Percentiles rank a stretch among this genome's conserved stretches.
Evolutionary conservation across 2,329 filamentous ascomycete genomes (phyloP).

Genomic region (Pestalotiopsis sp.): DNA sequence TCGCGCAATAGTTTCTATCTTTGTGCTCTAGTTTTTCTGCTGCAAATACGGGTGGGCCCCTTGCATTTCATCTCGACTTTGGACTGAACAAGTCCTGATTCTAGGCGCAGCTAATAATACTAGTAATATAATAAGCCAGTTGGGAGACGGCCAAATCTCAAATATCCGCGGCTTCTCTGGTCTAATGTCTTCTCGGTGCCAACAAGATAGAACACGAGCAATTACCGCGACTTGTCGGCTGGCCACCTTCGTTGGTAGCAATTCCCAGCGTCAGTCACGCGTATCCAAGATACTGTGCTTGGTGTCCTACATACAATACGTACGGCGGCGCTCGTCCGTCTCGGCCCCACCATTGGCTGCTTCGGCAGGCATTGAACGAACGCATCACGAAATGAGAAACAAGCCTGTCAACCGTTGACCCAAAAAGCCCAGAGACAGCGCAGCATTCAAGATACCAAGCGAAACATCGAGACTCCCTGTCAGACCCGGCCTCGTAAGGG

Average conservation of each 20-base stretch:
- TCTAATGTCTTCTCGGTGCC: background rate
- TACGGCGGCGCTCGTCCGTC: background rate
- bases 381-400: slow-evolving; percentile 5
- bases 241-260: background rate
- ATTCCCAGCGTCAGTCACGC: background rate
- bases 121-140: background rate
- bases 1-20: slow-evolving; percentile 2
- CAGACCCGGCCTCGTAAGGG: background rate
- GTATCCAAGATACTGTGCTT: background rate
- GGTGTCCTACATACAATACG: background rate
- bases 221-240: background rate
- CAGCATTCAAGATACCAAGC: background rate
- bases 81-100: background rate
- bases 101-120: background rate
- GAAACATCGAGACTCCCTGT: background rate
- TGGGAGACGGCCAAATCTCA: background rate
- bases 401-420: background rate
- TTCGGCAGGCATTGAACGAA: background rate
- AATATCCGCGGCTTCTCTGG: background rate
- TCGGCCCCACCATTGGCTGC: background rate
- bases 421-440: background rate
- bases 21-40: background rate
- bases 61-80: background rate
- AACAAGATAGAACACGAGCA: background rate
- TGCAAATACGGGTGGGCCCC: background rate